Percentiles rank a stretch among this genome's conserved stretches.
Evolutionary conservation across 108 stramenopile genomes (phyloP).

Genomic region (Fistulifera solaris): DNA sequence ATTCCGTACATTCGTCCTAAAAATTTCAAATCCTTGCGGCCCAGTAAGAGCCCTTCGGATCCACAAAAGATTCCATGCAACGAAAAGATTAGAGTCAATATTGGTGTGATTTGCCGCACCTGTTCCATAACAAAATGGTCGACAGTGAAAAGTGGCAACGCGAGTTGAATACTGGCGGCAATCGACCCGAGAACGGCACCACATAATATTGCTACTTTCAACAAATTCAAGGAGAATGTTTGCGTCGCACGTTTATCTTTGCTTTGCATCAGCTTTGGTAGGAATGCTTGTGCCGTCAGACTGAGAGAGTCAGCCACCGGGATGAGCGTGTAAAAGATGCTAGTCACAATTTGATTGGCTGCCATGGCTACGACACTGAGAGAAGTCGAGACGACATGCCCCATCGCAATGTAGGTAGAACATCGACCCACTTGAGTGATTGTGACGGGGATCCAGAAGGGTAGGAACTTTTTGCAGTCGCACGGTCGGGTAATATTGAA

Average conservation of each 20-base stretch:
- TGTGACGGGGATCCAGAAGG: slow-evolving; percentile 70
- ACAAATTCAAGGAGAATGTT: neutral
- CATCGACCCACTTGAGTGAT: slow-evolving; percentile 66
- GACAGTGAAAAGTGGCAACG: slow-evolving; percentile 53
- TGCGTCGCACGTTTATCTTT: too few species aligned
- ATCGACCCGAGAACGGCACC: slow-evolving; percentile 1
- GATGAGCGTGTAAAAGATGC: slow-evolving; percentile 60
- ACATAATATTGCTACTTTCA: slow-evolving; percentile 7
- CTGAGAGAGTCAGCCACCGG: slow-evolving; percentile 68
- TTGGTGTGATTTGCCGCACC: slow-evolving; percentile 56
- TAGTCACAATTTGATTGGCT: slow-evolving; percentile 65
- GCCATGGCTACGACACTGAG: slow-evolving; percentile 70
- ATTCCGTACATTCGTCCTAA: slow-evolving; percentile 52
- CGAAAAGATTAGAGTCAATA: slow-evolving; percentile 43
- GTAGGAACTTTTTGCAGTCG: slow-evolving; percentile 31
- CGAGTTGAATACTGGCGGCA: slow-evolving; percentile 27
- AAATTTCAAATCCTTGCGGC: slow-evolving; percentile 61
- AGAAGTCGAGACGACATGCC: slow-evolving; percentile 58
- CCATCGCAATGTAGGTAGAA: slow-evolving; percentile 71
- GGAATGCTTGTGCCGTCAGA: slow-evolving; percentile 69
- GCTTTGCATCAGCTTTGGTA: slow-evolving; percentile 24
- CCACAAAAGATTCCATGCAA: slow-evolving; percentile 39
- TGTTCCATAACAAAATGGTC: slow-evolving; percentile 47
- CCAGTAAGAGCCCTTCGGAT: slow-evolving; percentile 18
- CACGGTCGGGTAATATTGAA: too few species aligned